phyloP scores from a whole-genome alignment of 2,329 filamentous ascomycete genomes.

The Sphaerulina musiva region DNA sequence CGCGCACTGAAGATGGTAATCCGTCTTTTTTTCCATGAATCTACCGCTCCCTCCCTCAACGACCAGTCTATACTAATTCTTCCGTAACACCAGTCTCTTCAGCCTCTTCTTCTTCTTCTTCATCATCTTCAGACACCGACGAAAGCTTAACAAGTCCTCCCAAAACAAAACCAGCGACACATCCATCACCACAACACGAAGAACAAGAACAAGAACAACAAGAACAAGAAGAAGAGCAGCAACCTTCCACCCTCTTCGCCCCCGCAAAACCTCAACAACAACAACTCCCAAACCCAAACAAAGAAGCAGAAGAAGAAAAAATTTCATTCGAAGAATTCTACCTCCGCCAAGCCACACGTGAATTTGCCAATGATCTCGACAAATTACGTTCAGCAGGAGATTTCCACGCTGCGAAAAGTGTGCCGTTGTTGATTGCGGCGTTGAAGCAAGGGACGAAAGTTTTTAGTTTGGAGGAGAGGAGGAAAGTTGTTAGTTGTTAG shows the following conservation, averaged over 20 bases:
- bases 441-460: conserved; percentile 60
- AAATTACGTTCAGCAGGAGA: conserved; percentile 62
- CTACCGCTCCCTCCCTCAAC: no score
- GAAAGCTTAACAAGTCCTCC: not conserved
- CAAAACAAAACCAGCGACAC: no score
- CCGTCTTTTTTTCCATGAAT: not conserved
- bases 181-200: no score
- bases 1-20: conserved; percentile 21
- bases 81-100: conserved; percentile 12
- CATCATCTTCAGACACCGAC: conserved; percentile 15
- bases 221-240: conserved; percentile 4
- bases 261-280: no score
- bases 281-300: no score
- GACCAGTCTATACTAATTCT: no score
- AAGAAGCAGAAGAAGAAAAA: conserved; percentile 5
- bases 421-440: conserved; percentile 60
- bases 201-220: not conserved
- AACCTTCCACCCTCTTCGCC: no score
- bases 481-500: conserved; percentile 30
- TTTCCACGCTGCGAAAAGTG: conserved; percentile 58
- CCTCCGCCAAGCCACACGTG: conserved; percentile 60
- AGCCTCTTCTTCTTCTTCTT: conserved; percentile 11
- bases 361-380: conserved; percentile 69
- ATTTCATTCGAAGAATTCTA: conserved; percentile 57
- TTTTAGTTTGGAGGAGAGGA: conserved; percentile 52